phyloP scores from a whole-genome alignment of 2,329 filamentous ascomycete genomes.

The Aspergillus glaucus region DNA sequence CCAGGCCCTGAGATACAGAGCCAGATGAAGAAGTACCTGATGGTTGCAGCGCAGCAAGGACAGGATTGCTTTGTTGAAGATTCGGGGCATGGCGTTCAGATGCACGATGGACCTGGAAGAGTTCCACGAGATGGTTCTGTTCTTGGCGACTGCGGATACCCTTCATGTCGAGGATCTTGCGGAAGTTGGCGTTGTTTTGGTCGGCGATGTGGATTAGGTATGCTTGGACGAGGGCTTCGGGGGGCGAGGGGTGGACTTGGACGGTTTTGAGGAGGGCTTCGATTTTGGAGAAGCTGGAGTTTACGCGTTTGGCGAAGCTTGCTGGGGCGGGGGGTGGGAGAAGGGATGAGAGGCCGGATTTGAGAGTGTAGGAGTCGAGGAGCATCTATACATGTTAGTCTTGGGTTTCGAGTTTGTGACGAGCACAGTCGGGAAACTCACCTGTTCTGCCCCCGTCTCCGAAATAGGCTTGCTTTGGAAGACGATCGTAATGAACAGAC shows the following conservation, averaged over 20 bases:
- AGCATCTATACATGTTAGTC: slow-evolving; percentile 61
- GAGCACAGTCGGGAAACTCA: slow-evolving; percentile 26
- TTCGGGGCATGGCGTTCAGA: slow-evolving; percentile 57
- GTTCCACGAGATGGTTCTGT: slow-evolving; percentile 73
- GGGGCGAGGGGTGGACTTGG: slow-evolving; percentile 83
- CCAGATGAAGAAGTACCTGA: slow-evolving; percentile 25
- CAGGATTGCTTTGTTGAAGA: slow-evolving; percentile 62
- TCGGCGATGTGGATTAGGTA: slow-evolving; percentile 97
- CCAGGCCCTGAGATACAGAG: slow-evolving; percentile 43
- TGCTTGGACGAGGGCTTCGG: slow-evolving; percentile 90
- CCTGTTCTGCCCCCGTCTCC: slow-evolving; percentile 89
- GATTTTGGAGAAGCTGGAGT: slow-evolving; percentile 74
- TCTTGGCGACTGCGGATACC: slow-evolving; percentile 76
- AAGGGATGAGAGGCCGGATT: slow-evolving; percentile 45
- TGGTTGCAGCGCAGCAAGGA: slow-evolving; percentile 59
- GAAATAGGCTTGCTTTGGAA: slow-evolving; percentile 86
- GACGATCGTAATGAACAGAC: slow-evolving; percentile 72
- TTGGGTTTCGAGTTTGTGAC: background rate
- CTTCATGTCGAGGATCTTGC: slow-evolving; percentile 92
- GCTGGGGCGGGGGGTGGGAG: slow-evolving; percentile 53
- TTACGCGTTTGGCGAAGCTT: slow-evolving; percentile 78
- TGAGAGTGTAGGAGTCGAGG: slow-evolving; percentile 74
- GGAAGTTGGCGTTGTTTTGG: slow-evolving; percentile 88
- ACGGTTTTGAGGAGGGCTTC: slow-evolving; percentile 93
- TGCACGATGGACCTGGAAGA: slow-evolving; percentile 81